These are phyloP conservation scores for Fulvia fulva DNA, from an alignment of 2,329 filamentous ascomycete species.

Conservation along the genomic window DNA sequence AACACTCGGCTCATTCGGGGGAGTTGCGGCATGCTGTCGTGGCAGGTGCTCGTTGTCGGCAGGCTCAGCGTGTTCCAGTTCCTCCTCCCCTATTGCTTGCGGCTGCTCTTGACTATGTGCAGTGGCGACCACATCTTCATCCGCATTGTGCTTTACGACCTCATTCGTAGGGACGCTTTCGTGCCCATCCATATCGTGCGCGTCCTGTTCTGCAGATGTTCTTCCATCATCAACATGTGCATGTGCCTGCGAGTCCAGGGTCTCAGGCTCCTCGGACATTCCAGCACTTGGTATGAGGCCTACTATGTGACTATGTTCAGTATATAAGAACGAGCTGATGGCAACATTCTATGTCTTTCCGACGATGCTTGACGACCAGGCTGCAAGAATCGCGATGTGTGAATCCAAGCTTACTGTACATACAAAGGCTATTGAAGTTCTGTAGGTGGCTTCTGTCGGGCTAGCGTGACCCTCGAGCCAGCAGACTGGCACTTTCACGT, in stretches of 20 bases:
- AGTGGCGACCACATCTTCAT: constrained; percentile 6
- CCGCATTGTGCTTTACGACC: constrained; percentile 8
- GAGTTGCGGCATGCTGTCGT: background rate
- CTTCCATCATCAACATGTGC: constrained; percentile 12
- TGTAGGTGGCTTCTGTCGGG: too few species aligned
- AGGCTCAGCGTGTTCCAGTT: background rate
- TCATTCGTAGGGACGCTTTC: background rate
- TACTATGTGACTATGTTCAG: too few species aligned
- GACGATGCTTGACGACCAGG: background rate
- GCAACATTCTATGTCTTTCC: background rate
- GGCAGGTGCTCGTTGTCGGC: constrained; percentile 11
- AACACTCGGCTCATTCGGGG: constrained; percentile 2
- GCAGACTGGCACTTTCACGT: too few species aligned
- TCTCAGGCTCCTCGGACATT: constrained; percentile 32
- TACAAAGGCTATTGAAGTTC: too few species aligned
- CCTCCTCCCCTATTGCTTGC: constrained; percentile 3
- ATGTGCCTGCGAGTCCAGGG: constrained; percentile 21
- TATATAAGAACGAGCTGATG: background rate
- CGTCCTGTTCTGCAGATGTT: constrained; percentile 16
- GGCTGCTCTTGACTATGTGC: constrained; percentile 12
- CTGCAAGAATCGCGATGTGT: background rate
- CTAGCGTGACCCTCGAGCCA: too few species aligned
- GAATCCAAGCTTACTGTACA: too few species aligned
- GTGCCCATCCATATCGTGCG: constrained; percentile 7
- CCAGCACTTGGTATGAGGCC: constrained; percentile 27